phyloP scores from a whole-genome alignment of 2,329 filamentous ascomycete genomes.

The Fusarium tuaranense region DNA sequence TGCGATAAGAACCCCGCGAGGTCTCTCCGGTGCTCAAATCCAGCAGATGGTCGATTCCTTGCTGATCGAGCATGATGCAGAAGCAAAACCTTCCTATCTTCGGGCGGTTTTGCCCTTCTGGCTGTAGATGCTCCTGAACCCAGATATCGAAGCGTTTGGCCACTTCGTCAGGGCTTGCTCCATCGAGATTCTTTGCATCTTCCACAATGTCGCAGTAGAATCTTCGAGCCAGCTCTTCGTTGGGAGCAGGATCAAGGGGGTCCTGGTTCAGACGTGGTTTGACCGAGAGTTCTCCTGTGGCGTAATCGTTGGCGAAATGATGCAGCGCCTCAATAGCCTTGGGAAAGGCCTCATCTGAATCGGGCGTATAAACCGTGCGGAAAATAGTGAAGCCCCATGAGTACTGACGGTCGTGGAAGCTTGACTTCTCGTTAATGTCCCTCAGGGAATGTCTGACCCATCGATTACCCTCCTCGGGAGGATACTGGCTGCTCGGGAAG shows the following conservation, averaged over 20 bases:
- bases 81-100: not conserved
- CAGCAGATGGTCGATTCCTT: not conserved
- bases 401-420: not conserved
- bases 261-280: not conserved
- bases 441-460: not conserved
- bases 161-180: not conserved
- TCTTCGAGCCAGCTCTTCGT: not conserved
- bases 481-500: not conserved
- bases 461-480: not conserved
- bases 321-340: not conserved
- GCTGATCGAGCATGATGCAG: not conserved
- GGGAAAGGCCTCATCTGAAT: not conserved
- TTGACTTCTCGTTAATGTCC: not conserved
- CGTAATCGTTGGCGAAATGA: not conserved
- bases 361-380: not conserved
- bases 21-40: not conserved
- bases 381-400: not conserved
- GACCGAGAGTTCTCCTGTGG: not conserved
- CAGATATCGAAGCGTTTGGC: not conserved
- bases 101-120: not conserved
- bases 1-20: not conserved
- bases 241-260: not conserved
- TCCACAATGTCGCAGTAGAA: not conserved
- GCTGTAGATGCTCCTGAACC: not conserved
- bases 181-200: not conserved